Conservation (phyloP, 139 green algal species). For the Asterochloris sp. region DNA sequence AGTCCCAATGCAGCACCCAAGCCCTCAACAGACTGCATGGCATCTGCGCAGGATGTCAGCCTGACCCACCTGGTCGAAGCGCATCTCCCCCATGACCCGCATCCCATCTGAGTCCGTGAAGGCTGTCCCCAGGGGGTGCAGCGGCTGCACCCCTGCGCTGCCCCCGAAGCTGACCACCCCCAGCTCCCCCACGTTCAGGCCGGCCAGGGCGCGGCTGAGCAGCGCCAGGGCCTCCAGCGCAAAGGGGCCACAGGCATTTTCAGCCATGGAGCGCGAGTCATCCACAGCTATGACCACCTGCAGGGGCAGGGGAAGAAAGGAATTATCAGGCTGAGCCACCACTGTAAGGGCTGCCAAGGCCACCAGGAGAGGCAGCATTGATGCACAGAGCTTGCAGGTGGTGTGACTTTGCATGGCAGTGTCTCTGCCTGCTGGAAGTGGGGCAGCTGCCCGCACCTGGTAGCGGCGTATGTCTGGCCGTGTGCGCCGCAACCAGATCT, state of each 20-base stretch:
- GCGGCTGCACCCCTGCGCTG: slow-evolving; percentile 45
- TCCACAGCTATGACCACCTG: slow-evolving; percentile 87
- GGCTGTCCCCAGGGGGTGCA: slow-evolving; percentile 83
- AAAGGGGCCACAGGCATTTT: slow-evolving; percentile 82
- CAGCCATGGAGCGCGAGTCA: slow-evolving; percentile 90
- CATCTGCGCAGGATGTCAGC: too few relatives aligned
- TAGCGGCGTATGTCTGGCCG: slow-evolving; percentile 92
- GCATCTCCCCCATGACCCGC: slow-evolving; percentile 59
- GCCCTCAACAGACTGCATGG: too few relatives aligned
- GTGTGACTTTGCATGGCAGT: not conserved
- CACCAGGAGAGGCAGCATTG: not conserved
- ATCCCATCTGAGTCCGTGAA: slow-evolving; percentile 84
- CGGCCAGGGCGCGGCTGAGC: slow-evolving; percentile 80
- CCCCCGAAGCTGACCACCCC: slow-evolving; percentile 91
- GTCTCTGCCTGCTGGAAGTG: too few relatives aligned
- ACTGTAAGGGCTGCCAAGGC: not conserved
- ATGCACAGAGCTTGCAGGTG: not conserved
- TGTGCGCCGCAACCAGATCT: slow-evolving; percentile 97
- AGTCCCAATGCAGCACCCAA: too few relatives aligned
- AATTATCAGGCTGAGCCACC: not conserved
- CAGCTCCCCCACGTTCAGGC: slow-evolving; percentile 90
- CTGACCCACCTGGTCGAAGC: slow-evolving; percentile 30
- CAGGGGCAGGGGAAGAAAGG: not conserved
- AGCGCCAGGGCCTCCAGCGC: slow-evolving; percentile 88
- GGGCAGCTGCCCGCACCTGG: slow-evolving; percentile 55